A percentile compares a stretch with the other conserved stretches of the same genome.
phyloP scores from a whole-genome alignment of 1,284 basidiomycete genomes.

The Anthracocystis walkeri region DNA sequence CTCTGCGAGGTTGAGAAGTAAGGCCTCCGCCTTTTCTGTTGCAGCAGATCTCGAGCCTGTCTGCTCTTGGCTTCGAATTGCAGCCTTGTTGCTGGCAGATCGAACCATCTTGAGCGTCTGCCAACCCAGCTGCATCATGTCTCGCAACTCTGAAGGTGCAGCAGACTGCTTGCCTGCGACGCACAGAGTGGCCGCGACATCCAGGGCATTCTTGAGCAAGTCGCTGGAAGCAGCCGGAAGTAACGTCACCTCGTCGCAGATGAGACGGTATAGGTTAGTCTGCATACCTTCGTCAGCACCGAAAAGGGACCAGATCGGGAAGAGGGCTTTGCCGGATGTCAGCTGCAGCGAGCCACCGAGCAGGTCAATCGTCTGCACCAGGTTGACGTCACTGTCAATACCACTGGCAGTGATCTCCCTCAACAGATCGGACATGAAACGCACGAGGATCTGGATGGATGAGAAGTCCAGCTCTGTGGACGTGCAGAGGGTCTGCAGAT shows the following conservation, averaged over 20 bases:
- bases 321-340: constrained; percentile 51
- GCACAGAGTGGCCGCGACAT: constrained; percentile 46
- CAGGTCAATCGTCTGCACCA: constrained; percentile 22
- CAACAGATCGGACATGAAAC: constrained; percentile 41
- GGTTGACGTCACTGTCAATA: constrained; percentile 8
- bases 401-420: constrained; percentile 18
- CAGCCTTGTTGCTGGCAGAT: constrained; percentile 24
- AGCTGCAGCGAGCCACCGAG: constrained; percentile 50
- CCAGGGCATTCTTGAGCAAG: constrained; percentile 63
- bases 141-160: constrained; percentile 25
- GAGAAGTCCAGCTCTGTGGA: constrained; percentile 53
- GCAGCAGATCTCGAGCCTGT: neutral
- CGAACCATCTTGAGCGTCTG: constrained; percentile 38
- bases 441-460: constrained; percentile 47
- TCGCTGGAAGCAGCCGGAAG: constrained; percentile 21
- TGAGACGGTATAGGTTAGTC: constrained; percentile 39
- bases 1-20: constrained; percentile 35
- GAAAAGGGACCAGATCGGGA: constrained; percentile 54
- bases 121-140: constrained; percentile 38
- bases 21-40: constrained; percentile 20
- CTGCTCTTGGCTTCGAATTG: constrained; percentile 9
- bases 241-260: constrained; percentile 28
- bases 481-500: constrained; percentile 34
- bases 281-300: constrained; percentile 44
- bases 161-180: constrained; percentile 32